Percentiles rank a stretch among this genome's conserved stretches.
These are phyloP conservation scores for Maudiozyma turicensis DNA, from an alignment of 805 yeast species.

Conservation along the genomic window DNA sequence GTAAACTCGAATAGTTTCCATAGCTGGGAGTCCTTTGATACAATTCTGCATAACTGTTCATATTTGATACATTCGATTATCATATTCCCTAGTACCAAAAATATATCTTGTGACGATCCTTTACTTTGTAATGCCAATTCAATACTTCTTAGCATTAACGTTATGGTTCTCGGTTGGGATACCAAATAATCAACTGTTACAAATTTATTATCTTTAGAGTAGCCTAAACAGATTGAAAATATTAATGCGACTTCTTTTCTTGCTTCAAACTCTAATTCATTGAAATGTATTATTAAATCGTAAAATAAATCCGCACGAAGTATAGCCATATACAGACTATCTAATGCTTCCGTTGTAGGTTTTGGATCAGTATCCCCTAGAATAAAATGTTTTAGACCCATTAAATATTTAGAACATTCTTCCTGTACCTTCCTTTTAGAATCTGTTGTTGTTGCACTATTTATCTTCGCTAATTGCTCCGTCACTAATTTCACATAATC, in stretches of 20 bases:
- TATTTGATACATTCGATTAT: slow-evolving; percentile 76
- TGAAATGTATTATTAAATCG: slow-evolving; percentile 47
- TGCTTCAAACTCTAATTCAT: slow-evolving; percentile 77
- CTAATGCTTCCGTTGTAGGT: slow-evolving; percentile 61
- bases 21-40: slow-evolving; percentile 50
- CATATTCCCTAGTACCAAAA: slow-evolving; percentile 66
- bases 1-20: slow-evolving; percentile 83
- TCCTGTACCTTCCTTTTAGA: slow-evolving; percentile 48
- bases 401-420: slow-evolving; percentile 56
- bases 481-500: slow-evolving; percentile 70
- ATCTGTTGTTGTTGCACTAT: slow-evolving; percentile 27
- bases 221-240: slow-evolving; percentile 66
- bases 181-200: slow-evolving; percentile 84
- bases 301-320: slow-evolving; percentile 61
- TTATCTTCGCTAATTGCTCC: slow-evolving; percentile 63
- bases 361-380: slow-evolving; percentile 49
- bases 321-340: slow-evolving; percentile 70
- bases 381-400: slow-evolving; percentile 54
- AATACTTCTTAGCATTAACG: slow-evolving; percentile 57
- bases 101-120: slow-evolving; percentile 39
- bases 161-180: slow-evolving; percentile 54
- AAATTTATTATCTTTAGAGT: slow-evolving; percentile 63
- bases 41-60: slow-evolving; percentile 54
- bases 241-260: slow-evolving; percentile 71
- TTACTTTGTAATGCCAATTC: slow-evolving; percentile 38